Evolutionary conservation across 306 rosid species (phyloP).

Genomic region (Senna tora): DNA sequence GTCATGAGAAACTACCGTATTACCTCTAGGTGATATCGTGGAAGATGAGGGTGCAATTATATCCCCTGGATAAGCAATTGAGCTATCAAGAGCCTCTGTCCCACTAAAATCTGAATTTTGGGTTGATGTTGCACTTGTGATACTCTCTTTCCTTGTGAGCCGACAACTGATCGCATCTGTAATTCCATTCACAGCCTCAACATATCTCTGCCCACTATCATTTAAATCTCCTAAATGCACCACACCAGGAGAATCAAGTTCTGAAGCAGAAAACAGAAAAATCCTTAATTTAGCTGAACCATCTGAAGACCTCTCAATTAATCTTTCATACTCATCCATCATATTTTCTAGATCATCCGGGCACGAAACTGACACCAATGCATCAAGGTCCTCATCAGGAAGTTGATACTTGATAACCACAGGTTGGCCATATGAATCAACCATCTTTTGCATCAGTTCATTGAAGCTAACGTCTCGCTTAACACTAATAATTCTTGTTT

Average conservation of each 20-base stretch:
- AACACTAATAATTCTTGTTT: constrained; percentile 80
- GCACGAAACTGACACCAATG: constrained; percentile 80
- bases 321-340: constrained; percentile 89
- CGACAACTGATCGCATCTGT: constrained; percentile 49
- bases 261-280: constrained; percentile 72
- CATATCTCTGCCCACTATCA: constrained; percentile 70
- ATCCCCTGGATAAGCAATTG: constrained; percentile 55
- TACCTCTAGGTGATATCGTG: constrained; percentile 48
- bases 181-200: constrained; percentile 83
- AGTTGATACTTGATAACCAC: constrained; percentile 90
- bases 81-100: constrained; percentile 54
- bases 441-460: constrained; percentile 74
- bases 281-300: constrained; percentile 82
- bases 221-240: constrained; percentile 52
- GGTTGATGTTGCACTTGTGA: constrained; percentile 72
- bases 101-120: constrained; percentile 84
- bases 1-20: constrained; percentile 49
- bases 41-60: constrained; percentile 41
- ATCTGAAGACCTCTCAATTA: constrained; percentile 71
- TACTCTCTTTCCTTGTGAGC: constrained; percentile 64
- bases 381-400: constrained; percentile 92
- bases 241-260: constrained; percentile 56
- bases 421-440: constrained; percentile 67
- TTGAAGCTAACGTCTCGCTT: constrained; percentile 64
- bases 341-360: constrained; percentile 87